Conservation (phyloP, 2,329 filamentous ascomycete species). For the Cadophora malorum region DNA sequence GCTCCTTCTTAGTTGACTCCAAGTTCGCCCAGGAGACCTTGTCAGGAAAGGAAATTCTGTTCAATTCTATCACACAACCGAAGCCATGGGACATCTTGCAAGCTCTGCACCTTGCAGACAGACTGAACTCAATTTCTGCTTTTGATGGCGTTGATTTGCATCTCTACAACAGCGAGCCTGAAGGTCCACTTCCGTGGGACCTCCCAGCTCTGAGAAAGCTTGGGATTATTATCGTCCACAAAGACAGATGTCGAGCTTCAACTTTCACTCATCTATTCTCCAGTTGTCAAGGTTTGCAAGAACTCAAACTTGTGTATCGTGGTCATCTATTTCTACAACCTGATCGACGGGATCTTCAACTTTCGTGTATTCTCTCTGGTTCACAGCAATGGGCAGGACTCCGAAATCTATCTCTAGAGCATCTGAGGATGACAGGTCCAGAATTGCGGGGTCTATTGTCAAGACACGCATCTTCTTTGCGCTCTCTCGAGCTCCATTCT, state of each 20-base stretch:
- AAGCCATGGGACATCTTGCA: not conserved
- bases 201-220: constrained; percentile 4
- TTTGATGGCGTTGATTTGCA: constrained; percentile 4
- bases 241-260: not conserved
- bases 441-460: not conserved
- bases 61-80: not conserved
- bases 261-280: not conserved
- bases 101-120: not conserved
- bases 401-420: constrained; percentile 1
- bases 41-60: not conserved
- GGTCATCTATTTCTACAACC: too few species aligned
- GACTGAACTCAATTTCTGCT: not conserved
- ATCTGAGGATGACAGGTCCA: not conserved
- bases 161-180: not conserved
- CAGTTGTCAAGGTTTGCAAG: constrained; percentile 7
- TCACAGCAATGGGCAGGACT: not conserved
- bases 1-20: not conserved
- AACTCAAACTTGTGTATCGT: not conserved
- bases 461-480: not conserved
- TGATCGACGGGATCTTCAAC: not conserved
- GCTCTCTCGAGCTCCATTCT: not conserved
- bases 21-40: not conserved
- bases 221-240: not conserved
- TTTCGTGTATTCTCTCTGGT: not conserved
- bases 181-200: not conserved